These are phyloP conservation scores for Fusarium hainanense DNA, from an alignment of 2,329 filamentous ascomycete genomes.

Conservation along the genomic window DNA sequence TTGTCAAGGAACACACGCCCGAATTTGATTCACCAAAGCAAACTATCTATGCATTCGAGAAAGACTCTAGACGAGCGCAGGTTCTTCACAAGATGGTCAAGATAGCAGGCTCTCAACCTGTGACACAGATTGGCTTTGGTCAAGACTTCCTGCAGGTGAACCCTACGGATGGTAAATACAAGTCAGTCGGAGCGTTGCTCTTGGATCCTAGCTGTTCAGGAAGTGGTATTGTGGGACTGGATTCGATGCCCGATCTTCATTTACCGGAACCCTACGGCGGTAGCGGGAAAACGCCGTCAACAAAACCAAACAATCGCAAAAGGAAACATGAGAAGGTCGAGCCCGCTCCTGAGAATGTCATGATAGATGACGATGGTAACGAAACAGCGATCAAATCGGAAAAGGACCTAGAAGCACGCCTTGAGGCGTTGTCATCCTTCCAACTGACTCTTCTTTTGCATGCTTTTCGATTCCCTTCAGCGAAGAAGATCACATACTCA, in stretches of 20 bases:
- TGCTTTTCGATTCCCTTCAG: constrained; percentile 83
- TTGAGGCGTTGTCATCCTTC: constrained; percentile 81
- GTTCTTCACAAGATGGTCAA: constrained; percentile 88
- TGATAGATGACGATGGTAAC: constrained; percentile 69
- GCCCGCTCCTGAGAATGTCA: constrained; percentile 48
- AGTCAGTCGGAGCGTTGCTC: constrained; percentile 81
- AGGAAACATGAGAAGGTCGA: constrained; percentile 57
- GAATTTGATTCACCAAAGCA: constrained; percentile 51
- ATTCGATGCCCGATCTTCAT: constrained; percentile 77
- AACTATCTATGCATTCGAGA: constrained; percentile 81
- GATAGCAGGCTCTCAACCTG: constrained; percentile 74
- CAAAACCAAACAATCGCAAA: constrained; percentile 54
- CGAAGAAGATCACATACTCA: constrained; percentile 84
- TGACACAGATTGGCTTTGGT: constrained; percentile 75
- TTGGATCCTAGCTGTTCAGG: constrained; percentile 96
- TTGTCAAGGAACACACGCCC: constrained; percentile 64
- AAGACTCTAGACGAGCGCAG: constrained; percentile 75
- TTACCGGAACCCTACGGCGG: constrained; percentile 58
- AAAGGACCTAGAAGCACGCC: constrained; percentile 69
- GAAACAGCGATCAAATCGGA: constrained; percentile 63
- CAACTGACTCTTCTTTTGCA: constrained; percentile 86
- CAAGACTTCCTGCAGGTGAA: constrained; percentile 86
- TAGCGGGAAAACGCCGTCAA: constrained; percentile 26
- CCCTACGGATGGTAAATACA: constrained; percentile 69
- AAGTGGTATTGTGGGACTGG: constrained; percentile 90